These are phyloP conservation scores for Nicotiana knightiana DNA, from an alignment of 257 asterid genomes.

Conservation along the genomic window DNA sequence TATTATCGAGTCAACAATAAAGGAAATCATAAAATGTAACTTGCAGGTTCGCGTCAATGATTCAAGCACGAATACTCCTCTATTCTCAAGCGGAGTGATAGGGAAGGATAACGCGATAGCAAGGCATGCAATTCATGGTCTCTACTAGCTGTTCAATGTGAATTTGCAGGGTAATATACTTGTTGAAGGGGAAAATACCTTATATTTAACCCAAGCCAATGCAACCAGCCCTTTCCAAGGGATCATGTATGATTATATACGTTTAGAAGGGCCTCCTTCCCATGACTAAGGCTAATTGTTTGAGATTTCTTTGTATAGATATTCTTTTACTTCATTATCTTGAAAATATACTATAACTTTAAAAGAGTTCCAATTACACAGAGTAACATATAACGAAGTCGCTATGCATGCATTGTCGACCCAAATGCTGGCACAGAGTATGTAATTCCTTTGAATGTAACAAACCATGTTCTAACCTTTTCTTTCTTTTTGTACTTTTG, in stretches of 20 bases:
- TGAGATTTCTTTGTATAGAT: background rate
- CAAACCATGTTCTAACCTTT: too few species aligned
- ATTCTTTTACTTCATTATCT: too few species aligned
- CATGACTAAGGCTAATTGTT: background rate
- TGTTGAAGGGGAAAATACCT: slow-evolving; percentile 10
- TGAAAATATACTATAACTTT: too few species aligned
- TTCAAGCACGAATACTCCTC: slow-evolving; percentile 32
- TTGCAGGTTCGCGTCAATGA: slow-evolving; percentile 58
- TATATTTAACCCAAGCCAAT: slow-evolving; percentile 17
- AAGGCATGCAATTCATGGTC: slow-evolving; percentile 80
- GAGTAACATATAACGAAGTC: too few species aligned
- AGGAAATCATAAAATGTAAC: background rate
- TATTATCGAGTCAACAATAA: background rate
- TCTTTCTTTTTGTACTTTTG: too few species aligned
- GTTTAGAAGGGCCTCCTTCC: slow-evolving; percentile 20
- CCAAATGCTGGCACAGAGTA: too few species aligned
- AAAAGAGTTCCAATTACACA: too few species aligned
- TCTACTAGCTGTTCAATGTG: slow-evolving; percentile 48
- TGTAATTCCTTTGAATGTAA: too few species aligned
- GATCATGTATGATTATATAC: slow-evolving; percentile 24
- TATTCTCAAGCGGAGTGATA: slow-evolving; percentile 48
- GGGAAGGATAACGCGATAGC: slow-evolving; percentile 68
- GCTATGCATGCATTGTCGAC: too few species aligned
- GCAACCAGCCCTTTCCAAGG: slow-evolving; percentile 13
- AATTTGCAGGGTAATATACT: slow-evolving; percentile 33